Evolutionary conservation across 495 filamentous ascomycete species (phyloP).

Genomic region (Tetracladium setigerum): DNA sequence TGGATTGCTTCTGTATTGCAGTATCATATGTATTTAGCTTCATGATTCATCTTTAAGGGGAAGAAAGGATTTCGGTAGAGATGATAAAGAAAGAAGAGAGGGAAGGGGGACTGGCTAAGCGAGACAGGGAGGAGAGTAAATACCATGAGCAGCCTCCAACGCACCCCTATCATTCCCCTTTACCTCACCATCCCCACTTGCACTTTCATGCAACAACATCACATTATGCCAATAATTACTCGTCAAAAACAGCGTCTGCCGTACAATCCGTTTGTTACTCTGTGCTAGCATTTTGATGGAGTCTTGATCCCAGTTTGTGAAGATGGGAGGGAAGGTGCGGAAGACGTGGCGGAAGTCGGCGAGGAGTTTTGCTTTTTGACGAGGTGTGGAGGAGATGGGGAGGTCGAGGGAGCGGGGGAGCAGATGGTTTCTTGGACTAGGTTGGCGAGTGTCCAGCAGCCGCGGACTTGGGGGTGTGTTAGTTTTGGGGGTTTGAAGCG

Average conservation of each 20-base stretch:
- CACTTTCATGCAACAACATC: slow-evolving; percentile 58
- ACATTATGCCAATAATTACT: slow-evolving; percentile 70
- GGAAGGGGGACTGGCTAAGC: slow-evolving; percentile 36
- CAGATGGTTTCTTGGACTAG: slow-evolving; percentile 63
- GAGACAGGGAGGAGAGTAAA: too few species aligned
- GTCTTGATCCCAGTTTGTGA: slow-evolving; percentile 51
- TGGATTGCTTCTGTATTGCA: slow-evolving; percentile 19
- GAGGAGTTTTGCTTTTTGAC: slow-evolving; percentile 54
- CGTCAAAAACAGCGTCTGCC: slow-evolving; percentile 61
- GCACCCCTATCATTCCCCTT: slow-evolving; percentile 56
- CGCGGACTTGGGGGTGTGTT: slow-evolving; percentile 31
- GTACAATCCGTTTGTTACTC: slow-evolving; percentile 48
- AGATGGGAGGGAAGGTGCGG: slow-evolving; percentile 53
- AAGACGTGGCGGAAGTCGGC: slow-evolving; percentile 53
- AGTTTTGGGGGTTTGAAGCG: not conserved
- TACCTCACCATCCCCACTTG: slow-evolving; percentile 39
- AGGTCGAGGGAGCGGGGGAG: slow-evolving; percentile 56
- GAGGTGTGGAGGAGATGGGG: slow-evolving; percentile 50
- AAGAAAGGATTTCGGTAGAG: too few species aligned
- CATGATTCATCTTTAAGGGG: too few species aligned
- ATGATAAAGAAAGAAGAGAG: too few species aligned
- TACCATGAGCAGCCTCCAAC: slow-evolving; percentile 56
- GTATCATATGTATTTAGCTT: too few species aligned
- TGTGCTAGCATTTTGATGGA: slow-evolving; percentile 40
- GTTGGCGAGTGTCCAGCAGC: slow-evolving; percentile 65